Evolutionary conservation across 495 filamentous ascomycete genomes (phyloP), one percentile per base, ranked within the genome.

Genomic region (Gamarada debralockiae): DNA sequence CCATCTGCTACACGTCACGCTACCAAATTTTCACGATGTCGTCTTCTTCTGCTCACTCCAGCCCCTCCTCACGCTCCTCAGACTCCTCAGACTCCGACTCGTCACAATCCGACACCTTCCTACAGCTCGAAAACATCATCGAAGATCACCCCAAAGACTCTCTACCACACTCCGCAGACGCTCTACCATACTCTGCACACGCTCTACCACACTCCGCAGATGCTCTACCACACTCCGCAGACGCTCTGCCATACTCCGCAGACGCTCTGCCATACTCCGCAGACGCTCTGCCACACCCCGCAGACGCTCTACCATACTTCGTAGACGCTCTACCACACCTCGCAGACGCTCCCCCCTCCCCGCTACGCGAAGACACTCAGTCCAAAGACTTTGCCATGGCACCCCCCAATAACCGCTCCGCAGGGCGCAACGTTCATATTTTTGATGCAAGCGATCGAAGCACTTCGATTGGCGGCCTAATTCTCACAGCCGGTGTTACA

Each of bases 401-500:
- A 47, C 31, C 22, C 21, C 2, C n/a, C n/a, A n/a, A 43, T 41
- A 52, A 65, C 53, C 60, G 65, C 51, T 64, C 60, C 23, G 48
- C 34, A 21, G 55, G 17, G 17, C 41, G 41, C 18, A 15, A 44
- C 21, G 41, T 44, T 25, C 17, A 44, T 44, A 58, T 55, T 44
- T 69, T 65, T 57, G 46, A 61, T 61, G 53, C 57, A 21, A 54
- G 50, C n/a, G 53, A 65, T 53, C 56, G 53, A 45, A 53, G 37
- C 46, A 64, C 45, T 31, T 46, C 51, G 36, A 58, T 66, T 31
- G 65, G 61, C 36, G 65, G 63, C 25, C 62, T 67, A 20, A 54
- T 62, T 61, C 52, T 69, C 34, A 60, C 64, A 44, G 58, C 56
- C 29, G 62, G 63, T 56, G 38, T 72, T 47, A 70, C 68, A 36